Evolutionary conservation across 2,329 filamentous ascomycete species (phyloP).

Genomic region (Cladosporium sp.): DNA sequence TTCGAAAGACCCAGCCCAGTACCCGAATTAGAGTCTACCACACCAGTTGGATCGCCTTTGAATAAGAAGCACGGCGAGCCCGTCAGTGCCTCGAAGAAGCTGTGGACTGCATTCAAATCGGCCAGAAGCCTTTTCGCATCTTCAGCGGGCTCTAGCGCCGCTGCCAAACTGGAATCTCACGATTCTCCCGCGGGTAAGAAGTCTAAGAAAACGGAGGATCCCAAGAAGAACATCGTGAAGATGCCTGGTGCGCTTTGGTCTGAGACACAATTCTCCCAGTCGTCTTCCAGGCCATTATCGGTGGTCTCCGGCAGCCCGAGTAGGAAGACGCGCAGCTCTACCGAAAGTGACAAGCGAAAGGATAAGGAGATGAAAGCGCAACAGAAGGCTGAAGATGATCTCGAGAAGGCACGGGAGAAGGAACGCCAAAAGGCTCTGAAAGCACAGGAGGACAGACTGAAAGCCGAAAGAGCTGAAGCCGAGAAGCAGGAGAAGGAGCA

Average conservation of each 20-base stretch:
- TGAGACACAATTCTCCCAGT: constrained; percentile 22
- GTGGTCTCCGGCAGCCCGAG: constrained; percentile 28
- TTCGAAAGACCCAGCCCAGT: constrained; percentile 38
- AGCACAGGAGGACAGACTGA: constrained; percentile 48
- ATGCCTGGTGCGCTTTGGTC: constrained; percentile 33
- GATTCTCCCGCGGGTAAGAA: constrained; percentile 24
- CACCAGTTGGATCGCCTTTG: constrained; percentile 53
- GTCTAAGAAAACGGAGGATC: constrained; percentile 17
- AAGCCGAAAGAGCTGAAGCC: constrained; percentile 22
- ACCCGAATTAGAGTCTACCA: constrained; percentile 44
- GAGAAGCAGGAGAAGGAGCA: constrained; percentile 24
- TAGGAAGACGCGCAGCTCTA: constrained; percentile 55
- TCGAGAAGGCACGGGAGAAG: constrained; percentile 65
- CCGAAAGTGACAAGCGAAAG: constrained; percentile 58
- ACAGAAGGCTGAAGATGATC: constrained; percentile 57
- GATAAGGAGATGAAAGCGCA: constrained; percentile 61
- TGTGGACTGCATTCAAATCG: constrained; percentile 85
- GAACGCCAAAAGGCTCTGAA: constrained; percentile 63
- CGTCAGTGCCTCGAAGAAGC: constrained; percentile 85
- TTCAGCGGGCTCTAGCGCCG: constrained; percentile 57
- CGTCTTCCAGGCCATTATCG: constrained; percentile 22
- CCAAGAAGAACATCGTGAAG: constrained; percentile 19
- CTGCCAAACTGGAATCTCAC: constrained; percentile 53
- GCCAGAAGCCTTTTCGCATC: constrained; percentile 83
- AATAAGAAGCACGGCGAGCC: constrained; percentile 60